Evolutionary conservation across 129 eudicot genomes (phyloP).

Genomic region (Scalesia atractyloides): DNA sequence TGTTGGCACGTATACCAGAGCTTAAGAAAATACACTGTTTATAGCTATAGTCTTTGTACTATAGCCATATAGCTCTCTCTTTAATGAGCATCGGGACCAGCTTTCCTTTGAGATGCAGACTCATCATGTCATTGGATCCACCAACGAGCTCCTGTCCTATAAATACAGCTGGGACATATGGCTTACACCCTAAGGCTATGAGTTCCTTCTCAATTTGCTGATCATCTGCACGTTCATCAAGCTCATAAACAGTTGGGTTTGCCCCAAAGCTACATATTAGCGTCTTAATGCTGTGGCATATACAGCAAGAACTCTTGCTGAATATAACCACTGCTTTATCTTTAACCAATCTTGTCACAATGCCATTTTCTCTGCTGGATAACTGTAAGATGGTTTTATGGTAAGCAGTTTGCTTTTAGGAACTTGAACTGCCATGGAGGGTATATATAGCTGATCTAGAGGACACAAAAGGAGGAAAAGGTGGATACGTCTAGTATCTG

Average conservation of each 20-base stretch:
- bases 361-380: slow-evolving; percentile 32
- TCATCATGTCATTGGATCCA: slow-evolving; percentile 51
- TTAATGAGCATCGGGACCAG: slow-evolving; percentile 66
- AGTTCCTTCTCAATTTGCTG: slow-evolving; percentile 52
- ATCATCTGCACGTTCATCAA: slow-evolving; percentile 54
- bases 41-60: slow-evolving; percentile 11
- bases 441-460: slow-evolving; percentile 34
- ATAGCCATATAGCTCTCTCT: slow-evolving; percentile 53
- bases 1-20: slow-evolving; percentile 5
- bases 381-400: slow-evolving; percentile 2
- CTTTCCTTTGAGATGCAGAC: slow-evolving; percentile 50
- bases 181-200: slow-evolving; percentile 39
- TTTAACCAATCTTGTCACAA: slow-evolving; percentile 36
- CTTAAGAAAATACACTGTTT: slow-evolving; percentile 19
- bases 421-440: slow-evolving; percentile 29
- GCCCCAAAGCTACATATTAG: slow-evolving; percentile 64
- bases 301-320: slow-evolving; percentile 54
- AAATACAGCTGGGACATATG: slow-evolving; percentile 58
- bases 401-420: slow-evolving; percentile 19
- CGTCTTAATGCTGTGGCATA: slow-evolving; percentile 48
- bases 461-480: slow-evolving; percentile 28
- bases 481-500: slow-evolving; percentile 16
- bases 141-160: slow-evolving; percentile 55
- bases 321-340: slow-evolving; percentile 67
- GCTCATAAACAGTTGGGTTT: slow-evolving; percentile 58